Percentiles rank a stretch among this genome's conserved stretches.
Conservation (phyloP, 73 alveolate species). For the Paramecium sonneborni region DNA sequence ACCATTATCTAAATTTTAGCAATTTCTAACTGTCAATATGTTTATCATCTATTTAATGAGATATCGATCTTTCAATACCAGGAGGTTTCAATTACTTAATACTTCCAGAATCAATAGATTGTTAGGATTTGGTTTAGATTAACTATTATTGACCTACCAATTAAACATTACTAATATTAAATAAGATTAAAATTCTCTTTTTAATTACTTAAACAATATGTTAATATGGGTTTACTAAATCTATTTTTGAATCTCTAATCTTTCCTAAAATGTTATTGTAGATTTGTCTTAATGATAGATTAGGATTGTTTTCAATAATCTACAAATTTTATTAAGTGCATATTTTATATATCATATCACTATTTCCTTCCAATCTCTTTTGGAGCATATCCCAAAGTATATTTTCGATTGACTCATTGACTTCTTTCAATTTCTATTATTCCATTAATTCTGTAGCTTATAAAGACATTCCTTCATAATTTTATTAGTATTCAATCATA, state of each 20-base stretch:
- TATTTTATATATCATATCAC: constrained; percentile 8
- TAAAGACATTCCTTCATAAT: constrained; percentile 33
- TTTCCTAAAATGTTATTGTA: neutral
- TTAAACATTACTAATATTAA: neutral
- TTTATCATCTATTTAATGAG: constrained; percentile 64
- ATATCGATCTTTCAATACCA: constrained; percentile 59
- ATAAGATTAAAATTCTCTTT: neutral
- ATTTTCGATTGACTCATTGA: neutral
- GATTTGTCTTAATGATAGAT: neutral
- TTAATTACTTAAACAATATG: neutral
- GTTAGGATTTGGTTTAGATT: neutral
- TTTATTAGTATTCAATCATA: constrained; percentile 52
- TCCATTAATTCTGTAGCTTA: neutral
- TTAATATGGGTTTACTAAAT: neutral
- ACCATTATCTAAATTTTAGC: constrained; percentile 59
- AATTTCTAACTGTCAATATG: constrained; percentile 59
- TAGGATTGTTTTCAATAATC: neutral
- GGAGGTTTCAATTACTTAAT: constrained; percentile 37
- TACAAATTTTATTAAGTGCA: neutral
- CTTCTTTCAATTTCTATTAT: neutral
- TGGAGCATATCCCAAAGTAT: constrained; percentile 12
- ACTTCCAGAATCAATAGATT: constrained; percentile 14
- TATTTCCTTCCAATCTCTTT: neutral
- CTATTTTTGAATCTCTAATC: neutral
- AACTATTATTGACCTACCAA: constrained; percentile 35